Base-by-base conservation (phyloP, 805 yeast species). In the Barnettozyma populi region DNA sequence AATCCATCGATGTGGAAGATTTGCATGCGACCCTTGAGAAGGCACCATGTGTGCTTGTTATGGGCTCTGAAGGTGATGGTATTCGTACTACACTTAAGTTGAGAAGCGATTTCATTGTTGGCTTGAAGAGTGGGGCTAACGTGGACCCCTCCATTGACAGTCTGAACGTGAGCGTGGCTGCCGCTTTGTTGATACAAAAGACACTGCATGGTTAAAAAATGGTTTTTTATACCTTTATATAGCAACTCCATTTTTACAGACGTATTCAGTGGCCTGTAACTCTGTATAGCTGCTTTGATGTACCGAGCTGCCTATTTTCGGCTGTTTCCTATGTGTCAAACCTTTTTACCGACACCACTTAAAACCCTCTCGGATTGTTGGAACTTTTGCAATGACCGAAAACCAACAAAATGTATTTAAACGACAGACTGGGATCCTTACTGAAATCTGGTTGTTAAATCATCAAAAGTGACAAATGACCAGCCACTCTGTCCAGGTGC, bases 1-100 rank as follows among this genome's bases (percentile, higher is more conserved):
- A 72, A 53, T 58, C 52, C 24, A 51, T 79, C 16, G 72, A 67
- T 9, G 51, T 69, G 13, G 65, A 64, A 3, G 78, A 77, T 23
- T 64, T 88, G 44, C 57, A 66, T 1, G 65, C 63, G 0, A 55
- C 82, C 34, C 60, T 80, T 34, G 62, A 66, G 3, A 57, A 68
- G 10, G 62, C 73, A 1, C 97, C 97, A 0, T 74, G 79, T 34
- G 58, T 90, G 52, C 66, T 90, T 44, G 85, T 89, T 1, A 69
- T 90, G 43, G 97, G 97, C 11, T 84, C 89, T 43, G 97, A 90
- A 66, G 95, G 95, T 9, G 72, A 71, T 6, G 97, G 97, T 34
- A 79, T 90, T 23, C 72, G 96, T 45, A 83, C 83, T 7, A 76
- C 79, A 41, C 58, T 90, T 54, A 69, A 78, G 51, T 67, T 78